Conservation (phyloP, 2,329 filamentous ascomycete species). For the Cladobotryum mycophilum region DNA sequence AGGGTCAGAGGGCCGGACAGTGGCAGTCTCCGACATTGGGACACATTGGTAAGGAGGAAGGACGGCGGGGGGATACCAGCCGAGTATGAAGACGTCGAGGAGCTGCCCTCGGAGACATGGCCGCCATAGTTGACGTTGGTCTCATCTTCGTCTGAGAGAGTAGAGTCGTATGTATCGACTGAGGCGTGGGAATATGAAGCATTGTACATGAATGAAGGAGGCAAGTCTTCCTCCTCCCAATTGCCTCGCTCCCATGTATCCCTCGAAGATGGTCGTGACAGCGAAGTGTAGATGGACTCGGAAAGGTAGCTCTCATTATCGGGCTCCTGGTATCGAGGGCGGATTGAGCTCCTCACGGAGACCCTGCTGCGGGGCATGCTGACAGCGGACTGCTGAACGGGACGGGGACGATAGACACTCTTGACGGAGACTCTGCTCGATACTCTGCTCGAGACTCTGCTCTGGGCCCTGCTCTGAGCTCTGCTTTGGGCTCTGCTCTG, state of each 20-base stretch:
- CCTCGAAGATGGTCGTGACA: conserved; percentile 7
- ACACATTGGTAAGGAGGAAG: conserved; percentile 57
- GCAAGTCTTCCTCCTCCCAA: conserved; percentile 11
- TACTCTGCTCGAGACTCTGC: neutral
- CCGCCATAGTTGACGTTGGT: conserved; percentile 22
- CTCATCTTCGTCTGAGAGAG: conserved; percentile 35
- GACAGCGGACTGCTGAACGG: conserved; percentile 8
- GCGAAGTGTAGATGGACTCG: conserved; percentile 9
- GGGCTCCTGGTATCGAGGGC: conserved; percentile 7
- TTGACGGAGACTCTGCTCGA: neutral
- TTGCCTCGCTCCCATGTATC: conserved; percentile 12
- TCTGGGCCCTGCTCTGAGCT: neutral
- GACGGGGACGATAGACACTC: conserved; percentile 4
- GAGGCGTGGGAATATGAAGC: conserved; percentile 42
- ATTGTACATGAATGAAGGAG: conserved; percentile 12
- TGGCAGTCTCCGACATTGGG: conserved; percentile 52
- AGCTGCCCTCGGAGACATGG: conserved; percentile 18
- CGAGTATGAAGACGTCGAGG: conserved; percentile 16
- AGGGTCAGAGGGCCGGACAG: conserved; percentile 66
- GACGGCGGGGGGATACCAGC: conserved; percentile 39
- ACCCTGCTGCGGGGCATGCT: conserved; percentile 10
- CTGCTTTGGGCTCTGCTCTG: neutral
- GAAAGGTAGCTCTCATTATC: conserved; percentile 9
- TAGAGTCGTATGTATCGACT: conserved; percentile 75
- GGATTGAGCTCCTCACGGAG: conserved; percentile 8